Evolutionary conservation across 805 yeast species (phyloP).

Genomic region (Candida koratica): DNA sequence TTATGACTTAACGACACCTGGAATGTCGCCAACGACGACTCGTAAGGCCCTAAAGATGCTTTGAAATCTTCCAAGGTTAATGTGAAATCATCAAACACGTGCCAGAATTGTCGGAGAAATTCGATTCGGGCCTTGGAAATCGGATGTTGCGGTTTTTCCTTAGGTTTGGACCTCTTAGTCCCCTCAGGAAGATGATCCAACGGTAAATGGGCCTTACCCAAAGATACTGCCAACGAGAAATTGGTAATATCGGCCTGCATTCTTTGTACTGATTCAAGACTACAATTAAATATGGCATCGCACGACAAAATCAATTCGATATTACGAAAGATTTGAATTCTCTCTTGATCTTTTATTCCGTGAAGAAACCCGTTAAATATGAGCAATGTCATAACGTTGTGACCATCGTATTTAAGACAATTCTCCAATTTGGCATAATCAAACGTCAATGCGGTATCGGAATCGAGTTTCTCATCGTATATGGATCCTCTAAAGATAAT

Average conservation of each 20-base stretch:
- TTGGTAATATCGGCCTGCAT: constrained; percentile 16
- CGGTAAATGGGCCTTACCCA: constrained; percentile 20
- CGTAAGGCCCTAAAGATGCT: constrained; percentile 17
- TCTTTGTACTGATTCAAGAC: constrained; percentile 2
- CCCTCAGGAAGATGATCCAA: constrained; percentile 13
- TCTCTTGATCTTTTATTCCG: constrained; percentile 14
- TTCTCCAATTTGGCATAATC: constrained; percentile 24
- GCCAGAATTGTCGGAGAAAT: constrained; percentile 11
- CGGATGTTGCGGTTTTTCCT: constrained; percentile 10
- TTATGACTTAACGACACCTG: constrained; percentile 15
- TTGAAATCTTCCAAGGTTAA: constrained; percentile 25
- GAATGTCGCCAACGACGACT: constrained; percentile 20
- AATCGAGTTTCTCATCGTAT: constrained; percentile 11
- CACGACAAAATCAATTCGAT: constrained; percentile 21
- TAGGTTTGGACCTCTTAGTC: background rate
- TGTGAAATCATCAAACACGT: constrained; percentile 14
- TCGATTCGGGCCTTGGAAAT: constrained; percentile 8
- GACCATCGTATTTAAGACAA: constrained; percentile 14
- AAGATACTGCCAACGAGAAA: constrained; percentile 14
- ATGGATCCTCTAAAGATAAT: constrained; percentile 18
- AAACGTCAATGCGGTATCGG: constrained; percentile 16
- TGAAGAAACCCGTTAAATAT: constrained; percentile 22
- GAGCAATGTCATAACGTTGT: constrained; percentile 16
- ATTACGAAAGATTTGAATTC: constrained; percentile 22
- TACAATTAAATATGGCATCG: constrained; percentile 20